A percentile compares a stretch with the other conserved stretches of the same genome.
phyloP scores from a whole-genome alignment of 106 monocot species.

The Dioscorea dumetorum region DNA sequence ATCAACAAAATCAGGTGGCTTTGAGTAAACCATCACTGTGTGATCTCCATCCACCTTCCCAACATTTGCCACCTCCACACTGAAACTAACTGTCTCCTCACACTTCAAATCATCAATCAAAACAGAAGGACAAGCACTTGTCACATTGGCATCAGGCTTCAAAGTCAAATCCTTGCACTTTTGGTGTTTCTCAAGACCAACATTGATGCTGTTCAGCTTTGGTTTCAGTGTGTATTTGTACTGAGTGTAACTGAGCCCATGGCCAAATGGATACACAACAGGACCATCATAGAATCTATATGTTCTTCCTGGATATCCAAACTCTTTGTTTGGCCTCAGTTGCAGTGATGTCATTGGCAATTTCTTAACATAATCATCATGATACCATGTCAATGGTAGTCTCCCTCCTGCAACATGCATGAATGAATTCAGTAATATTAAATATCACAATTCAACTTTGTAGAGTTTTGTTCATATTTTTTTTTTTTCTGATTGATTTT shows the following conservation, averaged over 20 bases:
- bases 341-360: conserved; percentile 77
- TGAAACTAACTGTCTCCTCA: conserved; percentile 31
- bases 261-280: conserved; percentile 64
- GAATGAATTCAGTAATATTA: no score
- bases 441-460: neutral
- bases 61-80: conserved; percentile 30
- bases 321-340: conserved; percentile 43
- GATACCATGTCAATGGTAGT: conserved; percentile 87
- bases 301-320: conserved; percentile 66
- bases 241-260: conserved; percentile 71
- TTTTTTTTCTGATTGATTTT: neutral
- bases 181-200: neutral
- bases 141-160: no score
- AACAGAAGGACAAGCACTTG: no score
- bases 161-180: neutral
- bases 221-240: conserved; percentile 36
- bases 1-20: no score
- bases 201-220: no score
- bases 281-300: conserved; percentile 81
- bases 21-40: conserved; percentile 38
- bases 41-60: conserved; percentile 59
- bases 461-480: neutral
- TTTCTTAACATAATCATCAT: conserved; percentile 40
- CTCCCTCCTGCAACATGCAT: conserved; percentile 48
- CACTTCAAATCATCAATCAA: conserved; percentile 10